phyloP scores from a whole-genome alignment of 176 grass and related monocot genomes.

The Rhipidocladum racemiflorum region DNA sequence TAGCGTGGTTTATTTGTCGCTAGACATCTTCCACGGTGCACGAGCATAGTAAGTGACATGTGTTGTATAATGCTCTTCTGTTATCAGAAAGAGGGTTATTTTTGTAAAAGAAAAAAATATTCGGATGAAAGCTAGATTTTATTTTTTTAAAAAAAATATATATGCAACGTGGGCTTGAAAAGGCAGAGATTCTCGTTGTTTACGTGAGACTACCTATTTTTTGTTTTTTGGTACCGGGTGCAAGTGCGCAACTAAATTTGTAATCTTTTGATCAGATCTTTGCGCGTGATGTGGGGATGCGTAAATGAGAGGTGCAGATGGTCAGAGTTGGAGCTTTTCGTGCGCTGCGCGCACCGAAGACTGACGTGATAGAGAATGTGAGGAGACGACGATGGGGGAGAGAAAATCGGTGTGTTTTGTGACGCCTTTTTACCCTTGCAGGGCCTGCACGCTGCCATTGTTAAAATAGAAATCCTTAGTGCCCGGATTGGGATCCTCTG shows the following conservation, averaged over 20 bases:
- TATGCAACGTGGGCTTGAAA: too few relatives aligned
- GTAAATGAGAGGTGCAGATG: conserved; percentile 8
- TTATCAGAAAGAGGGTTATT: too few relatives aligned
- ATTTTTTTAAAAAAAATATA: too few relatives aligned
- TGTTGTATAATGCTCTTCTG: too few relatives aligned
- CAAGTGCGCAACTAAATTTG: background rate
- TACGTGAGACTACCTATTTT: background rate
- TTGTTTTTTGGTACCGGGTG: conserved; percentile 4
- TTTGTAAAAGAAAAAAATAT: too few relatives aligned
- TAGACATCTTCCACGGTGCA: too few relatives aligned
- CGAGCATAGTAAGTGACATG: too few relatives aligned
- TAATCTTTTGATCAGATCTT: conserved; percentile 29
- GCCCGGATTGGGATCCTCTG: too few relatives aligned
- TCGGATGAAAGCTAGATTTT: too few relatives aligned
- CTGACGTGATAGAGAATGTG: conserved; percentile 35
- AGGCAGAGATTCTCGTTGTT: too few relatives aligned
- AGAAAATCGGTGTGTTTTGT: conserved; percentile 1
- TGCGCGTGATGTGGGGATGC: conserved; percentile 15
- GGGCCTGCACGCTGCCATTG: conserved; percentile 23
- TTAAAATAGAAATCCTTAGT: too few relatives aligned
- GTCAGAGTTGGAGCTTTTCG: background rate
- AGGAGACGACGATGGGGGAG: conserved; percentile 9
- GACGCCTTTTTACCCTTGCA: conserved; percentile 13
- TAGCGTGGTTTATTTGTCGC: too few relatives aligned
- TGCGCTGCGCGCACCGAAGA: conserved; percentile 18